Base-by-base conservation (phyloP, 106 monocot species). In the Hemerocallis citrina region DNA sequence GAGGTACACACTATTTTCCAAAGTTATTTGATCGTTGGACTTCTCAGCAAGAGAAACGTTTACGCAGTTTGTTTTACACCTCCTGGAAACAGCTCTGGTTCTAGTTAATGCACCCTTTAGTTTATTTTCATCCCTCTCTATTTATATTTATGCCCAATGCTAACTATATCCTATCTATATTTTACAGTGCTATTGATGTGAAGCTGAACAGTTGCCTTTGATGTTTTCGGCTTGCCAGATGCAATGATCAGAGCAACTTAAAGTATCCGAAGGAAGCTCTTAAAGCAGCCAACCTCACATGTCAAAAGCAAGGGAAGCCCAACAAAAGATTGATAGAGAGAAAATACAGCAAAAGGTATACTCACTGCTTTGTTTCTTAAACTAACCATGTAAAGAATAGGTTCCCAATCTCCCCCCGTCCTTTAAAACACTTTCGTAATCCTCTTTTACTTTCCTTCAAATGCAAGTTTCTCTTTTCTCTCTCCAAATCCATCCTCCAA, bases 311-410 rank as follows among this genome's bases (percentile, higher is more conserved):
- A 35, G 3, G 35, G 32, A 55, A 30, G 29, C 10, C 32, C 27
- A 31, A 19, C 9, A 15, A 28, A 45, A 17, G 45, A 19, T 4
- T 3, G 17, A 9, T 4, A 49, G 49, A 57, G 34, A 17, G 34
- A 14, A 59, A 36, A 22, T 1, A 10, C 5, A 54, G 54, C 29
- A 54, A n/a, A 6, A 52, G 13, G n/a, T n/a, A n/a, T n/a, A n/a
- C n/a, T n/a, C 54, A 54, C 22, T 31, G 1, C 31, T 54, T n/a
- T 59, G 57, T 35, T n/a, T 19, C 33, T 57, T 5, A 34, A 17
- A 34, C 57, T 24, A 55, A 17, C 11, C 59, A 59, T 39, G 59
- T 9, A 37, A 59, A 59, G 59, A 40, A 59, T 59, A 37, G 21
- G 12, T 34, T 57, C 55, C 25, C 1, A 2, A 1, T 6, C 25